A percentile compares a stretch with the other conserved stretches of the same genome.
phyloP scores from a whole-genome alignment of 768 basidiomycete species.

The Leccinum longicurvipes region DNA sequence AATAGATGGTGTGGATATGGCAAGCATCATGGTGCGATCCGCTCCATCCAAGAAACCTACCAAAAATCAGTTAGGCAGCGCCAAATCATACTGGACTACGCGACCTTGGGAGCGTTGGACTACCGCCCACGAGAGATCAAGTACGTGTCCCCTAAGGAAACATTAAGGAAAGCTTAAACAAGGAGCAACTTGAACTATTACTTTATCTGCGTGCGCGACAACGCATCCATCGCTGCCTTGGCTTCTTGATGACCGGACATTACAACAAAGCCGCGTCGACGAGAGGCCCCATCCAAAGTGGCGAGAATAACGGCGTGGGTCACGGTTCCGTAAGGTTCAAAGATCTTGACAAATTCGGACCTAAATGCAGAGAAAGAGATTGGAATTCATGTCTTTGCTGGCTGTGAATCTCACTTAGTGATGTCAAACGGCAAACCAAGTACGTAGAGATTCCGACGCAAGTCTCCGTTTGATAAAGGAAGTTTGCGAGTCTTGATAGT shows the following conservation, averaged over 20 bases:
- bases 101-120: conserved; percentile 81
- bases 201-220: conserved; percentile 72
- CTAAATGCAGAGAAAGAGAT: conserved; percentile 15
- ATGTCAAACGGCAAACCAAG: conserved; percentile 81
- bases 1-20: conserved; percentile 40
- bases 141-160: conserved; percentile 56
- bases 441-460: conserved; percentile 78
- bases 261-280: conserved; percentile 79
- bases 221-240: conserved; percentile 57
- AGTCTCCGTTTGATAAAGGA: conserved; percentile 33
- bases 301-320: conserved; percentile 78
- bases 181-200: conserved; percentile 28
- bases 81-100: neutral
- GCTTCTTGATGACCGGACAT: conserved; percentile 77
- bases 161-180: conserved; percentile 1
- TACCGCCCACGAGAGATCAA: conserved; percentile 86
- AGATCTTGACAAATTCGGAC: conserved; percentile 59
- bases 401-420: conserved; percentile 52
- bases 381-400: neutral
- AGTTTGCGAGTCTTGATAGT: conserved; percentile 6
- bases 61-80: conserved; percentile 4
- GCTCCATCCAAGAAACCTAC: conserved; percentile 79
- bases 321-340: conserved; percentile 64
- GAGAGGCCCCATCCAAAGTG: conserved; percentile 79
- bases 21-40: conserved; percentile 65